Base-by-base conservation (phyloP, 2,329 filamentous ascomycete genomes). In the Beauveria scarabaeidicola region DNA sequence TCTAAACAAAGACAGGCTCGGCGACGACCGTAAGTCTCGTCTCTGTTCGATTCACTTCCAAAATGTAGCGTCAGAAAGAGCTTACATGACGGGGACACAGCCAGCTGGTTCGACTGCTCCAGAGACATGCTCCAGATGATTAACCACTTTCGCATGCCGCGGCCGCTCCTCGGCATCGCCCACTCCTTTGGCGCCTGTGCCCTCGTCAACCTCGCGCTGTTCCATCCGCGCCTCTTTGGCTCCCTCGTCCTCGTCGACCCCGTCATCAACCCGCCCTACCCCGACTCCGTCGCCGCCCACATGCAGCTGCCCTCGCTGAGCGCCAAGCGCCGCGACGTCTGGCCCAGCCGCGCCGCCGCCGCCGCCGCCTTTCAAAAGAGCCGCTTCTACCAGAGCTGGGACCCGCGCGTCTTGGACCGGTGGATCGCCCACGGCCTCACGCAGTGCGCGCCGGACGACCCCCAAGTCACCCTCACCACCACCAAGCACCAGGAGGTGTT, bases 151-250 rank as follows among this genome's bases (percentile, higher is more conserved):
- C 88, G 90, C 46, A 76, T 80, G 81, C 88, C 89, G 13, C 87
- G 88, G 1, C 93, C 93, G 1, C 78, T 97, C 21, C 74, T 97
- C 63, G 92, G 90, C 60, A 73, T 97, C 29, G 93, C 91, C 17
- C 93, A 97, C 74, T 96, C 90, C 66, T 92, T 96, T 78, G 93
- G 93, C 65, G 91, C 82, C 64, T 84, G 83, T 69, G 83, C 89
- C 61, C 79, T 97, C 58, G 79, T 82, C 58, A 85, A 90, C 65
- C 78, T 93, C 17, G 78, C 89, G 5, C 76, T 93, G 11, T 81
- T 91, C 65, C 88, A 96, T 72, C 91, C 93, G 1, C 87, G 91
- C 8, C 83, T 97, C 21, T 80, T 97, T 64, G 82, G 85, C 63
- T 82, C 84, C 8, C 73, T 96, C 7, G 77, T 96, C 48, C 81